Evolutionary conservation across 345 rosid species (phyloP).

Genomic region (Clarkia xantiana): DNA sequence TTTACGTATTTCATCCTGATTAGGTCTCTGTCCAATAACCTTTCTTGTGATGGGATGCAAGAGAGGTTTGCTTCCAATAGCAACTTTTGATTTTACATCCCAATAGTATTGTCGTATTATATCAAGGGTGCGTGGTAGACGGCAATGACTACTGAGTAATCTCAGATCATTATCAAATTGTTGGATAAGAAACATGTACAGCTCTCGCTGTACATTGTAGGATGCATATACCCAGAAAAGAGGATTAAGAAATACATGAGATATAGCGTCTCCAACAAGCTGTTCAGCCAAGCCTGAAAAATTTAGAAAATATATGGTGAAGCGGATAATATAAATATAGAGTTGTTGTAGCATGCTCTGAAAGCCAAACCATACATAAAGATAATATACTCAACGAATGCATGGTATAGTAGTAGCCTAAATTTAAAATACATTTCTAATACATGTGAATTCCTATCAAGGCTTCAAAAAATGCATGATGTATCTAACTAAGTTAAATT

Average conservation of each 20-base stretch:
- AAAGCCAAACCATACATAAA: too few relatives aligned
- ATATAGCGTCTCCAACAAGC: slow-evolving; percentile 72
- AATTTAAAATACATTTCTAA: too few relatives aligned
- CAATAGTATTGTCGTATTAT: slow-evolving; percentile 69
- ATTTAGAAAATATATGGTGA: slow-evolving; percentile 7
- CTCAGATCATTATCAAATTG: slow-evolving; percentile 78
- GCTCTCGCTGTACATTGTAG: slow-evolving; percentile 81
- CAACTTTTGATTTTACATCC: slow-evolving; percentile 57
- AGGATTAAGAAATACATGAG: slow-evolving; percentile 81
- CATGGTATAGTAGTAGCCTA: too few relatives aligned
- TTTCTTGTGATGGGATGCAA: slow-evolving; percentile 47
- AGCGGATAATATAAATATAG: not conserved
- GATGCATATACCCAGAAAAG: slow-evolving; percentile 70
- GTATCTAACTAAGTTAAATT: too few relatives aligned
- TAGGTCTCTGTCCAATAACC: slow-evolving; percentile 63
- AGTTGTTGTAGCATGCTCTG: too few relatives aligned
- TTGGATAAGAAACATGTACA: slow-evolving; percentile 85
- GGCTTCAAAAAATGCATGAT: too few relatives aligned
- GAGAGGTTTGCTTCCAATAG: slow-evolving; percentile 69
- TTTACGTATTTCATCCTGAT: slow-evolving; percentile 69
- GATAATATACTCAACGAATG: too few relatives aligned
- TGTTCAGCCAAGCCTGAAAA: slow-evolving; percentile 56
- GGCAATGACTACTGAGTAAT: slow-evolving; percentile 60
- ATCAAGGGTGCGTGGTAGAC: slow-evolving; percentile 67
- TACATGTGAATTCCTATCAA: too few relatives aligned